Base-by-base conservation (phyloP, 2,329 filamentous ascomycete species). In the Zymoseptoria pseudotritici region DNA sequence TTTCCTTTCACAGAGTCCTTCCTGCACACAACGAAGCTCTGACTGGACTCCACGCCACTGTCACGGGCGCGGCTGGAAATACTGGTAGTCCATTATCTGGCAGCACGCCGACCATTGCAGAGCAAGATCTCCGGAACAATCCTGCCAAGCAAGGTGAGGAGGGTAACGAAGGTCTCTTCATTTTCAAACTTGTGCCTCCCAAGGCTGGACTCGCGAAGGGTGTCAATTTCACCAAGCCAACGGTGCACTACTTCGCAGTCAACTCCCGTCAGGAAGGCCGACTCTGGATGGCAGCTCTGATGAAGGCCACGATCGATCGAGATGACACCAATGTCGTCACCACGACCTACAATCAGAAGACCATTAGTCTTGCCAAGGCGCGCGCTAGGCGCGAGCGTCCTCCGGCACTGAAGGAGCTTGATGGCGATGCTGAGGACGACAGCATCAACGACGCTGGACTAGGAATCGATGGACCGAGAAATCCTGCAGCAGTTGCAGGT, bases 231-330 rank as follows among this genome's bases (percentile, higher is more conserved):
- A 99, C 94, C 1, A 97, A 97, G 74, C 94, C 94, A 4, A 94
- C 91, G 8, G 90, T 97, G 49, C 94, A 99, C 74, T 97, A 97
- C 74, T 99, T 99, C 74, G 94, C 95, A 4, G 91, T 97, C 21
- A 92, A 95, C 56, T 96, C 89, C 68, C 79, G 97, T 60, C 86
- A 90, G 68, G 86, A 94, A 71, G 94, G 94, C 17, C 86, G 94
- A 11, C 79, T 95, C 50, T 99, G 94, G 94, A 99, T 99, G 94
- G 94, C 91, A 4, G 94, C 94, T 5, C 79, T 99, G 56, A 96
- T 99, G 90, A 99, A 99, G 77, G 94, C 94, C 10, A 99, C 94
- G 1, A 99, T 99, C 68, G 93, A 97, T 72, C 88, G 93, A 62
- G 94, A 99, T 67, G 78, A 84, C 69, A 69, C 68, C 57, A 83